phyloP scores from a whole-genome alignment of 108 stramenopile species.

The Cyclotella choctawhatcheeana region DNA sequence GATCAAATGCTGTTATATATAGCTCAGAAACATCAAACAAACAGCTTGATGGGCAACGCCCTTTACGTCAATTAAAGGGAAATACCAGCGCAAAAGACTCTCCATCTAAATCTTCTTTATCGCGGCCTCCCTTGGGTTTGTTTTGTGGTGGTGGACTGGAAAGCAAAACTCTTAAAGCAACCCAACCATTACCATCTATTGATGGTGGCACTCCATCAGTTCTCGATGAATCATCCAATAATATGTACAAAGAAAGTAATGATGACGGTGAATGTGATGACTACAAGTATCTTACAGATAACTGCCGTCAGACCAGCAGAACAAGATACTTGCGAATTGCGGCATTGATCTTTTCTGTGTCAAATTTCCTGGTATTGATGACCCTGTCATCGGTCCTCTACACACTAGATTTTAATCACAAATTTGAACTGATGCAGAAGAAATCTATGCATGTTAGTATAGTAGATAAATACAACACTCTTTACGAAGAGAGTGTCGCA shows the following conservation, averaged over 20 bases:
- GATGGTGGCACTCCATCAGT: not conserved
- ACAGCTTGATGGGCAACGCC: too few species aligned
- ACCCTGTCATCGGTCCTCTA: slow-evolving; percentile 1
- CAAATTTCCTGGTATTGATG: not conserved
- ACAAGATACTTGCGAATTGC: not conserved
- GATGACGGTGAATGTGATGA: not conserved
- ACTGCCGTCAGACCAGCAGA: not conserved
- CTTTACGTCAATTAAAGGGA: too few species aligned
- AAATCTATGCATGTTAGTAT: not conserved
- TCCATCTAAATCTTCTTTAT: too few species aligned
- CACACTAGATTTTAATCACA: slow-evolving; percentile 13
- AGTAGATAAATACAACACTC: not conserved
- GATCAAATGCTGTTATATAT: too few species aligned
- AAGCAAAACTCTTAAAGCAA: too few species aligned
- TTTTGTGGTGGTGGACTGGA: too few species aligned
- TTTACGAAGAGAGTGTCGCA: not conserved
- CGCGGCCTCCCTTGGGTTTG: too few species aligned
- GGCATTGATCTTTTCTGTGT: not conserved
- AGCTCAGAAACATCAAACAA: too few species aligned
- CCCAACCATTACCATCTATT: not conserved
- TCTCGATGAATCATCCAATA: not conserved
- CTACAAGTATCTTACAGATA: not conserved
- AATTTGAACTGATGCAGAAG: not conserved
- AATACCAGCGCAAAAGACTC: too few species aligned
- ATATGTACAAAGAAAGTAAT: not conserved